phyloP scores from a whole-genome alignment of 768 basidiomycete genomes.

The Naganishia kalamii region DNA sequence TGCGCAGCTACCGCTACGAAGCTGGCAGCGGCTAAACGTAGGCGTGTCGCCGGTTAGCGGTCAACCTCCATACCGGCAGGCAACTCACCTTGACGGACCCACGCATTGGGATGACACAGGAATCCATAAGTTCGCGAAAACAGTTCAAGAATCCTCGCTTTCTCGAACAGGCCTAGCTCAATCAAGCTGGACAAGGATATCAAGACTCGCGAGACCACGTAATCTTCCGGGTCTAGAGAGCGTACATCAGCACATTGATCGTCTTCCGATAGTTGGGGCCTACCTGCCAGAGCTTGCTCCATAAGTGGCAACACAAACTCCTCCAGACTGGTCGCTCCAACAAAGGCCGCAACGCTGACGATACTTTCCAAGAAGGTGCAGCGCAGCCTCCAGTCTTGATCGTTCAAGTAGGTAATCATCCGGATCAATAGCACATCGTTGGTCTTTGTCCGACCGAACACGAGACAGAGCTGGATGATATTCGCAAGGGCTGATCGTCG shows the following conservation, averaged over 20 bases:
- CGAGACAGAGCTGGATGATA: conserved; percentile 82
- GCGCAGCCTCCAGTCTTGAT: conserved; percentile 84
- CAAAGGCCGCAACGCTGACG: conserved; percentile 89
- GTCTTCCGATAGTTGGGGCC: conserved; percentile 27
- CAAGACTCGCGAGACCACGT: conserved; percentile 85
- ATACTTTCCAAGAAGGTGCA: conserved; percentile 92
- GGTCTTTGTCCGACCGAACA: conserved; percentile 84
- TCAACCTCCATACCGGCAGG: too few relatives aligned
- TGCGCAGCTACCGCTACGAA: conserved; percentile 82
- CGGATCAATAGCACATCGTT: conserved; percentile 90
- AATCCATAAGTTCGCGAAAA: conserved; percentile 80
- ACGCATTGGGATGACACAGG: conserved; percentile 87
- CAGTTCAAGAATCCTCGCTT: conserved; percentile 79
- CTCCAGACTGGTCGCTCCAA: conserved; percentile 82
- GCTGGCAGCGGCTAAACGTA: conserved; percentile 63
- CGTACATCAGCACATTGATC: conserved; percentile 5
- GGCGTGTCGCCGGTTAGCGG: too few relatives aligned
- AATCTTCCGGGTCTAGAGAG: conserved; percentile 80
- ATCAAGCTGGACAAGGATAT: conserved; percentile 77
- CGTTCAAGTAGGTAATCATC: conserved; percentile 69
- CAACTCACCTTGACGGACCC: conserved; percentile 77
- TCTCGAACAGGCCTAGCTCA: conserved; percentile 81
- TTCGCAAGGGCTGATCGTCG: conserved; percentile 83
- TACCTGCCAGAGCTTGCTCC: conserved; percentile 90
- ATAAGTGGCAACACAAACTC: conserved; percentile 96